Conservation (phyloP, 2,329 filamentous ascomycete genomes). For the Lasiodiplodia citricola region DNA sequence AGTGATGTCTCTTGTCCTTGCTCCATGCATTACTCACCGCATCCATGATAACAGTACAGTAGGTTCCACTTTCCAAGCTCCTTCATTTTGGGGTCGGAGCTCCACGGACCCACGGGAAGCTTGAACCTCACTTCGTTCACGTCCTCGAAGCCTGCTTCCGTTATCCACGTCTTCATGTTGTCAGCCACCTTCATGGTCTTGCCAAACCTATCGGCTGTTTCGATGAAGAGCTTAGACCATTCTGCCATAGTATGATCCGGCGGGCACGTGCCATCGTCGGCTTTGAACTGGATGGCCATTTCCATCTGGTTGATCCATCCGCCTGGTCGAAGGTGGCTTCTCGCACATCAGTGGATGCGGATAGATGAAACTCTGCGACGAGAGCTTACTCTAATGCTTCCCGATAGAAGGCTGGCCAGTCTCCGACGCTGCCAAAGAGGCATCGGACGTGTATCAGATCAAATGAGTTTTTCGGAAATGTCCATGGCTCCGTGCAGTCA, state of each 20-base stretch:
- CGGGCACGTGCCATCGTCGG: constrained; percentile 33
- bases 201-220: constrained; percentile 40
- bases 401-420: constrained; percentile 34
- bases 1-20: neutral
- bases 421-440: constrained; percentile 32
- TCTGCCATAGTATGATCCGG: constrained; percentile 34
- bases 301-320: constrained; percentile 38
- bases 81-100: constrained; percentile 52
- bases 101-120: constrained; percentile 39
- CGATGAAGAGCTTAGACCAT: constrained; percentile 35
- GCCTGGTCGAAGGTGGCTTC: constrained; percentile 35
- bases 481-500: constrained; percentile 47
- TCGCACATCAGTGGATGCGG: neutral
- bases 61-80: constrained; percentile 50
- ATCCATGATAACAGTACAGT: constrained; percentile 37
- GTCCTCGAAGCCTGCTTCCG: constrained; percentile 60
- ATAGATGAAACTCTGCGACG: neutral
- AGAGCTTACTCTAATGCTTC: constrained; percentile 34
- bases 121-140: constrained; percentile 52
- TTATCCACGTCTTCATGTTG: constrained; percentile 50
- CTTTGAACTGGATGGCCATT: constrained; percentile 35
- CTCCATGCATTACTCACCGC: constrained; percentile 24
- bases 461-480: constrained; percentile 34
- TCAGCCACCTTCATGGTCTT: constrained; percentile 43
- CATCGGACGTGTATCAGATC: constrained; percentile 35